A percentile compares a stretch with the other conserved stretches of the same genome.
phyloP scores from a whole-genome alignment of 768 basidiomycete genomes.

The Naganishia antarctica region DNA sequence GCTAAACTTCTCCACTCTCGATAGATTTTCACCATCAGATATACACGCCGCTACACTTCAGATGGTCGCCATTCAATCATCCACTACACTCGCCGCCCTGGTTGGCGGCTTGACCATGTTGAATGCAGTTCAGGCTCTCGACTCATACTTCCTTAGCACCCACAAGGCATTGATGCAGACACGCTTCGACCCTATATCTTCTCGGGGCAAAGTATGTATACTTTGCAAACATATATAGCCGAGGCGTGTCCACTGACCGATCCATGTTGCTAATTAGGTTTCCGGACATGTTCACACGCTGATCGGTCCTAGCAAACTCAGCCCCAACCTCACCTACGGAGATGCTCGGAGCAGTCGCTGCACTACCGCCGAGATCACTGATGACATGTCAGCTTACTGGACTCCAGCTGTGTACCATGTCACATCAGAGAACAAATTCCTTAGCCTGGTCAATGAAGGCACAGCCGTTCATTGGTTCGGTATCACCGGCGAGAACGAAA shows the following conservation, averaged over 20 bases:
- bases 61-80: not conserved
- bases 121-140: not conserved
- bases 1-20: too few species aligned
- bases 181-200: slow-evolving; percentile 2
- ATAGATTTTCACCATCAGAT: too few species aligned
- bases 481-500: not conserved
- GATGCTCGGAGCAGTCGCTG: slow-evolving; percentile 33
- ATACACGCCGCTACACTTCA: too few species aligned
- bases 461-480: slow-evolving; percentile 9
- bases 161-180: slow-evolving; percentile 15
- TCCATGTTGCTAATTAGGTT: not conserved
- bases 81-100: not conserved
- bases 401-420: slow-evolving; percentile 14
- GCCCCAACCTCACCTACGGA: slow-evolving; percentile 23
- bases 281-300: not conserved
- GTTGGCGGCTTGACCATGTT: not conserved
- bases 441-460: not conserved
- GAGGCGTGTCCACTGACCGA: not conserved
- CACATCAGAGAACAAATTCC: slow-evolving; percentile 23
- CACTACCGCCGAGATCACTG: slow-evolving; percentile 33
- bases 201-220: slow-evolving; percentile 8
- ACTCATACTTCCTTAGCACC: slow-evolving; percentile 4
- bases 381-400: slow-evolving; percentile 40
- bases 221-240: too few species aligned
- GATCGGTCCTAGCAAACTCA: slow-evolving; percentile 3